Evolutionary conservation across 129 eudicot species (phyloP).

Genomic region (carrot (Daucus carota)): DH1_v3.0 NC_030386.2:30059001-30059500

Average conservation of each 20-base stretch:
- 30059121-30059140: conserved; percentile 26
- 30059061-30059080: conserved; percentile 50
- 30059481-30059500: conserved; percentile 45
- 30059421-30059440: conserved; percentile 50
- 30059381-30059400: conserved; percentile 85
- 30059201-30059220: conserved; percentile 31
- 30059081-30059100: conserved; percentile 60
- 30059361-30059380: conserved; percentile 70
- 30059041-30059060: conserved; percentile 40
- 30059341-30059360: conserved; percentile 31
- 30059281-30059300: conserved; percentile 24
- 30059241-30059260: conserved; percentile 29
- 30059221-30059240: conserved; percentile 44
- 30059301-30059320: conserved; percentile 62
- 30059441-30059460: conserved; percentile 56
- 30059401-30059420: conserved; percentile 35
- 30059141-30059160: conserved; percentile 48
- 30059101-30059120: conserved; percentile 38
- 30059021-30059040: conserved; percentile 26
- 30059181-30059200: conserved; percentile 66
- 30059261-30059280: conserved; percentile 35
- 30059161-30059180: conserved; percentile 76
- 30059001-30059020: conserved; percentile 49
- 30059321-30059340: conserved; percentile 49
- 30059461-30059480: conserved; percentile 66